Base-by-base conservation (phyloP, 352 stramenopile genomes). In the Pythium aristosporum region DNA sequence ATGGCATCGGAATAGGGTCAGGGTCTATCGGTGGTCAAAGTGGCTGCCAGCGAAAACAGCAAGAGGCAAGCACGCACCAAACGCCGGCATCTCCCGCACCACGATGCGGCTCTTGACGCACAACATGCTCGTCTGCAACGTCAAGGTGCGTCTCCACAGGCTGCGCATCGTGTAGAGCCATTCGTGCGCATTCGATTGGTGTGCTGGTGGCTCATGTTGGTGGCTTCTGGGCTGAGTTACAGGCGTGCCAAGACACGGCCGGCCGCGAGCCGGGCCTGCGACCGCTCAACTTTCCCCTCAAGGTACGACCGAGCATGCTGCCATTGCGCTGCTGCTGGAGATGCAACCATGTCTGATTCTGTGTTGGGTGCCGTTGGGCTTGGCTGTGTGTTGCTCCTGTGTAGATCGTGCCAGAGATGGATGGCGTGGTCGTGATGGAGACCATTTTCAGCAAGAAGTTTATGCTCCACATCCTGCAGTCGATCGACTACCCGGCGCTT, bases 81-180 rank as follows among this genome's bases (percentile, higher is more conserved):
- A 58, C 34, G 20, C 20, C 48, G 28, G 50, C 15, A 47, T 46
- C 23, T 48, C 52, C n/a, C 43, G 18, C 15, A 61, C 62, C 46
- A 81, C 46, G 36, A 94, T 94, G 85, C 79, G 85, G 39, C 82
- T 94, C 52, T 69, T 94, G 42, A 94, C 83, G 21, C 85, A 94
- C 74, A 94, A 94, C 69, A 94, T 94, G 85, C 80, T 94, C 65
- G 67, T 92, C 48, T 94, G 85, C 73, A 86, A 92, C 72, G 78
- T 94, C 74, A 91, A 91, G 76, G 77, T 89, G 57, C 36, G 44
- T 39, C 10, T 11, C 12, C 5, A 15, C 5, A 61, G 32, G 18
- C 3, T 3, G 0, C 12, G 42, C 5, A 16, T n/a, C 1, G 21
- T 3, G n/a, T 43, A 16, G 43, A 42, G 18, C 48, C n/a, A 7